Base-by-base conservation (phyloP, 345 rosid genomes). In the Rhizophora mangle region DNA sequence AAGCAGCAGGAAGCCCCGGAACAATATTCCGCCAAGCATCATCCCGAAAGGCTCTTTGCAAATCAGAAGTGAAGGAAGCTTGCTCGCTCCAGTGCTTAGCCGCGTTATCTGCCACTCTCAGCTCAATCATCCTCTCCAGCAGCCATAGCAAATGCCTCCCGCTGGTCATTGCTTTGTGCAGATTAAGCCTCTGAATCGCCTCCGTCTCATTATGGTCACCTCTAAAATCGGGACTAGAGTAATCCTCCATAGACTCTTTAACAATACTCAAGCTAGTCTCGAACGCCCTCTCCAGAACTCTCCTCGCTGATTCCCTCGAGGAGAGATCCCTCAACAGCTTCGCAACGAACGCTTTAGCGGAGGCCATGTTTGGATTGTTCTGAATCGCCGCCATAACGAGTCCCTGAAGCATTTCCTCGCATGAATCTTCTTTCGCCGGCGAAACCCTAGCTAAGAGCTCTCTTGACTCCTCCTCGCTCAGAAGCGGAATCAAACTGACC, bases 121-220 rank as follows among this genome's bases (percentile, higher is more conserved):
- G 67, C 82, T 88, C 94, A 53, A 88, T 82, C 94, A 88, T 88
- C 83, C 94, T 82, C 86, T 89, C 91, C 64, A 89, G 79, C 68
- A 89, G 30, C 91, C 94, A 89, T 68, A 80, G 27, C 77, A 89
- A 76, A 68, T 86, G 94, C 71, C 75, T 82, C 64, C 88, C 87
- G 36, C 79, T 81, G 2, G 89, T 82, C 87, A 84, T 72, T 1
- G 89, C 91, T 5, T 76, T 85, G 63, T 89, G 94, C 82, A 89
- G 71, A 76, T 85, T 81, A 78, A 86, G 39, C 80, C 94, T 70
- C 80, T 89, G 91, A 22, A 85, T 85, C 0, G 89, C 94, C 82
- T 89, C 89, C 16, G 86, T 89, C 88, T 89, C 94, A 46, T 85
- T 84, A 59, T 85, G 82, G 53, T 85, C 88, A 36, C 88, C 91